Conservation (phyloP, 2,329 filamentous ascomycete species). For the Fusarium aywerte region DNA sequence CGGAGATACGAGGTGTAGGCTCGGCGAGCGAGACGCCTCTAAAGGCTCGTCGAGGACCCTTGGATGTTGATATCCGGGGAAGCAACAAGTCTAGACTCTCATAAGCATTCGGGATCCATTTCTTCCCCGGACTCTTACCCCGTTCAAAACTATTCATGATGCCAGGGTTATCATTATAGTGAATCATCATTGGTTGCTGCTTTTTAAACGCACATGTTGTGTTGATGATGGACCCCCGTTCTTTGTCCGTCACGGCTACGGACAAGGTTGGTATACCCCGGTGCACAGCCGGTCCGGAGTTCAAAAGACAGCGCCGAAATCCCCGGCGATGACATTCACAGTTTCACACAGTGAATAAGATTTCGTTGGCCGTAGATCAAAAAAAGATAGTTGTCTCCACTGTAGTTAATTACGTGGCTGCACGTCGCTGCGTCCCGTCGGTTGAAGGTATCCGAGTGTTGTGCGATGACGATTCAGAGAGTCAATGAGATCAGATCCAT, state of each 20-base stretch:
- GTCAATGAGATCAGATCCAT: conserved; percentile 11
- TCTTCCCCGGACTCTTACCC: conserved; percentile 11
- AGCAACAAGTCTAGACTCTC: conserved; percentile 3
- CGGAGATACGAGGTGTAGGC: conserved; percentile 35
- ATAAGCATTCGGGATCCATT: conserved; percentile 2
- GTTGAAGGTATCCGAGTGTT: conserved; percentile 1
- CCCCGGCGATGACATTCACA: conserved; percentile 14
- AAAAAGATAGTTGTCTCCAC: conserved; percentile 10
- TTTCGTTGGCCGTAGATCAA: conserved; percentile 30
- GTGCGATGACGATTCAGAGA: not conserved
- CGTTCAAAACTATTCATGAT: conserved; percentile 6
- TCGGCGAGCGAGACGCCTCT: conserved; percentile 26
- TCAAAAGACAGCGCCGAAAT: conserved; percentile 34
- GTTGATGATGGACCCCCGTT: not conserved
- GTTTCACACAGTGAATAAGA: conserved; percentile 29
- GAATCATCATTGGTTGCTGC: conserved; percentile 3
- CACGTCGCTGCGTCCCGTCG: conserved; percentile 10
- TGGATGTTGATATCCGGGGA: conserved; percentile 15
- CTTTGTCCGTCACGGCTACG: conserved; percentile 25
- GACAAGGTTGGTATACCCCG: conserved; percentile 16
- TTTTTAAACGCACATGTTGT: not conserved
- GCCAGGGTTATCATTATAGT: conserved; percentile 1
- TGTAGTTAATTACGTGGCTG: conserved; percentile 29
- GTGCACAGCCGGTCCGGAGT: conserved; percentile 34
- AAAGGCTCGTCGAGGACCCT: not conserved